A percentile compares a stretch with the other conserved stretches of the same genome.
These are phyloP conservation scores for Sporothrix euskadiensis DNA, from an alignment of 2,329 filamentous ascomycete species.

Conservation along the genomic window DNA sequence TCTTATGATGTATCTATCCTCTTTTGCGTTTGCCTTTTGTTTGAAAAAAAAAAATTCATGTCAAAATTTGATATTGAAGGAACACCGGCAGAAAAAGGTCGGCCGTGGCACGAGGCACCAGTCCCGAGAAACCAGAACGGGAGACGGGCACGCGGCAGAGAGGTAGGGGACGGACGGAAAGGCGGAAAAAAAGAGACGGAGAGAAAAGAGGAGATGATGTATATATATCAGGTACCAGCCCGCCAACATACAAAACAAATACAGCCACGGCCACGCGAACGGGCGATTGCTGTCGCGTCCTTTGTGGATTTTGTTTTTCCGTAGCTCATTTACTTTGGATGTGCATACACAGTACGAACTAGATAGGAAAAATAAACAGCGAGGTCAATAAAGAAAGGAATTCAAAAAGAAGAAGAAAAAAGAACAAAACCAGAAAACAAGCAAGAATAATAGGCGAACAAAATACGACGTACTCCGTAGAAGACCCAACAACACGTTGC, in stretches of 20 bases:
- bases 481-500: background rate
- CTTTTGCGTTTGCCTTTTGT: background rate
- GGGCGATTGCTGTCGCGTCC: constrained; percentile 13
- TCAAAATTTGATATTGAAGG: background rate
- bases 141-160: background rate
- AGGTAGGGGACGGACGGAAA: background rate
- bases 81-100: constrained; percentile 4
- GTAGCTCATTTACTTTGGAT: background rate
- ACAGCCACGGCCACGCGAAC: background rate
- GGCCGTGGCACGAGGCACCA: background rate
- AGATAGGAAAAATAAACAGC: background rate
- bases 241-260: background rate
- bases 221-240: background rate
- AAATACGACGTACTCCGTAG: too few relatives aligned
- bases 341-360: background rate
- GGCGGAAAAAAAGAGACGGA: background rate
- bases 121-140: constrained; percentile 22
- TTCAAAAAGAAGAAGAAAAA: background rate
- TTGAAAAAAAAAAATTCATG: background rate
- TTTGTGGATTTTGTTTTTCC: constrained; percentile 21
- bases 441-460: background rate
- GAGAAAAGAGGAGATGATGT: background rate
- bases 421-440: background rate
- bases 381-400: background rate
- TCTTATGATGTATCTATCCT: background rate